Evolutionary conservation across 1,284 basidiomycete genomes (phyloP).

Genomic region (Porphyrellus sp.): DNA sequence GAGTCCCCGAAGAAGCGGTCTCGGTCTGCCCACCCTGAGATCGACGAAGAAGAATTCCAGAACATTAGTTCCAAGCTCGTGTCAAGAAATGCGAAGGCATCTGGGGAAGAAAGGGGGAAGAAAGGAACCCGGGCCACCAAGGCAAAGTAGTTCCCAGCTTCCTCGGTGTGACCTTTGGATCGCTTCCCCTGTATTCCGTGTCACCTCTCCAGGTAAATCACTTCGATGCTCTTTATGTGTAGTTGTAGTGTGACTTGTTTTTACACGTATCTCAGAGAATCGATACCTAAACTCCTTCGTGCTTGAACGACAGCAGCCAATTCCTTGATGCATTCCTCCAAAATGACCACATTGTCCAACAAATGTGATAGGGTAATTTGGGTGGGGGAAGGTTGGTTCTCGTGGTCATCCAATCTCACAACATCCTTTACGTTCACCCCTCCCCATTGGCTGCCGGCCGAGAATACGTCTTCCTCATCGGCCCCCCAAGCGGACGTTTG

Average conservation of each 20-base stretch:
- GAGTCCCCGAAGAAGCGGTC: slow-evolving; percentile 51
- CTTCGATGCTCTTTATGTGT: slow-evolving; percentile 5
- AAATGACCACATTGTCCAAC: slow-evolving; percentile 91
- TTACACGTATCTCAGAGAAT: slow-evolving; percentile 74
- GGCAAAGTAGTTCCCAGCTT: slow-evolving; percentile 24
- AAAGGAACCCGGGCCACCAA: slow-evolving; percentile 34
- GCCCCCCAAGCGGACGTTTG: slow-evolving; percentile 49
- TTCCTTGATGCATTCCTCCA: slow-evolving; percentile 97
- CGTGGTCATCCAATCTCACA: slow-evolving; percentile 24
- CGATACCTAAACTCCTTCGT: slow-evolving; percentile 82
- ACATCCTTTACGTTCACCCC: slow-evolving; percentile 37
- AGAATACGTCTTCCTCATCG: slow-evolving; percentile 68
- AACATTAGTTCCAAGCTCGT: slow-evolving; percentile 60
- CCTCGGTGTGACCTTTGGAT: neutral
- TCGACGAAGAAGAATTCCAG: slow-evolving; percentile 68
- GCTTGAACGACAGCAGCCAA: slow-evolving; percentile 85
- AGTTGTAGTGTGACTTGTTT: slow-evolving; percentile 1
- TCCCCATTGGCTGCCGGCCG: slow-evolving; percentile 52
- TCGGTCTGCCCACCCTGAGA: slow-evolving; percentile 44
- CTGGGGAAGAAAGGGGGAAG: slow-evolving; percentile 32
- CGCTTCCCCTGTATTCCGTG: slow-evolving; percentile 1
- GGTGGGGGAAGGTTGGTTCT: slow-evolving; percentile 33
- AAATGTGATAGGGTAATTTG: slow-evolving; percentile 75
- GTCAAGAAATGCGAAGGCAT: slow-evolving; percentile 43
- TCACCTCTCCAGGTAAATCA: neutral